phyloP scores from a whole-genome alignment of 163 green algal genomes.

The Scenedesmus sp. region DNA sequence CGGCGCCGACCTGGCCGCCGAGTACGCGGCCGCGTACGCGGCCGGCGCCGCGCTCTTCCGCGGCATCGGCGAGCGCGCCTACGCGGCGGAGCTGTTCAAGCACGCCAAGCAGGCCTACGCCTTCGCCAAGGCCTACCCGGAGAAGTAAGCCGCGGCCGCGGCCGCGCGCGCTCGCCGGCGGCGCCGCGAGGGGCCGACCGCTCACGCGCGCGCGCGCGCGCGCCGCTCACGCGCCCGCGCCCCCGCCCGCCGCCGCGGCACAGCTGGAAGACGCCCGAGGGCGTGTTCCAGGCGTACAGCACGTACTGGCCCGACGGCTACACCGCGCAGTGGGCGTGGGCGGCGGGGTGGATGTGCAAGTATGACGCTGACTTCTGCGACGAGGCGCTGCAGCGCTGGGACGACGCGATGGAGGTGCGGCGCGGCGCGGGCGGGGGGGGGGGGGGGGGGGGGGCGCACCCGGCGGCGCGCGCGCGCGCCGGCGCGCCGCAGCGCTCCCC shows the following conservation, averaged over 20 bases:
- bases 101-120: conserved; percentile 33
- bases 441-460: no score
- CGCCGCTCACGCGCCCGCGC: no score
- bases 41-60: conserved; percentile 30
- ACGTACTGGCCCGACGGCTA: conserved; percentile 37
- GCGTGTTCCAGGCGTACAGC: conserved; percentile 44
- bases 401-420: no score
- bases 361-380: conserved; percentile 12
- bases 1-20: conserved; percentile 35
- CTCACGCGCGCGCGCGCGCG: no score
- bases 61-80: conserved; percentile 1
- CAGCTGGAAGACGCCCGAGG: conserved; percentile 38
- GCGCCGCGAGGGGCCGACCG: no score
- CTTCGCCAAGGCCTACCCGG: conserved; percentile 41
- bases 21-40: conserved; percentile 36
- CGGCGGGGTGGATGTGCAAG: conserved; percentile 45
- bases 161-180: no score
- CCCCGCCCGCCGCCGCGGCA: no score
- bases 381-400: background rate
- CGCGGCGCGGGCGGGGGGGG: no score
- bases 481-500: no score
- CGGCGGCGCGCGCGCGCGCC: no score
- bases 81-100: conserved; percentile 38
- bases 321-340: conserved; percentile 36
- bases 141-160: no score